Percentiles rank a stretch among this genome's conserved stretches.
These are phyloP conservation scores for Neurospora tetrasperma DNA, from an alignment of 495 filamentous ascomycete genomes.

Conservation along the genomic window DNA sequence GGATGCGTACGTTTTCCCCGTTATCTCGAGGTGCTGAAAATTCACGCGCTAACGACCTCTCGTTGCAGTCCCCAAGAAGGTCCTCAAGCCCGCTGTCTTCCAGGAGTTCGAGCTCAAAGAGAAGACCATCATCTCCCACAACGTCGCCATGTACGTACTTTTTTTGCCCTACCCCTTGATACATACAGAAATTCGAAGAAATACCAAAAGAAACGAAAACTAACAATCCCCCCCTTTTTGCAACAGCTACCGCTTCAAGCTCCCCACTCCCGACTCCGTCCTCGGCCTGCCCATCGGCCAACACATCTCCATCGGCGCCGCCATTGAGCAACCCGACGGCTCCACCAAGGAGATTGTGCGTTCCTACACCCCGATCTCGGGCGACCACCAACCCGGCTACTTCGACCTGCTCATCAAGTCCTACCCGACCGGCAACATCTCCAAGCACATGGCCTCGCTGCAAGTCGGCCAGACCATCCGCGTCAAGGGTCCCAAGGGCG, in stretches of 20 bases:
- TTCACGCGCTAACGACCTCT: conserved; percentile 15
- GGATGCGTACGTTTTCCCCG: conserved; percentile 34
- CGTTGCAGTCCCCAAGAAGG: conserved; percentile 55
- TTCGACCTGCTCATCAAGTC: conserved; percentile 97
- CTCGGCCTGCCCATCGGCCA: conserved; percentile 96
- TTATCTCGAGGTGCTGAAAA: not conserved
- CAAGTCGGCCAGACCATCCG: conserved; percentile 78
- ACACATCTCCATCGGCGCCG: conserved; percentile 90
- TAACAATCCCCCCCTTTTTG: conserved; percentile 5
- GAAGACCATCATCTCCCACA: conserved; percentile 89
- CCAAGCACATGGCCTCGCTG: conserved; percentile 74
- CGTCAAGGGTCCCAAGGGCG: conserved; percentile 86
- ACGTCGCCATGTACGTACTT: conserved; percentile 71
- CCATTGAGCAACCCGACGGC: conserved; percentile 51
- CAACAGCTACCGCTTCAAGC: conserved; percentile 75
- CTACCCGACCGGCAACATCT: conserved; percentile 94
- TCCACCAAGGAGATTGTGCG: conserved; percentile 80
- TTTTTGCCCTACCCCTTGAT: not conserved
- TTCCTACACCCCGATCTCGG: conserved; percentile 93
- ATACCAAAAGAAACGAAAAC: no score
- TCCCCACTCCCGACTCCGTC: conserved; percentile 66
- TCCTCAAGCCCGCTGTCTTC: conserved; percentile 77
- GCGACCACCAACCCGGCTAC: conserved; percentile 83
- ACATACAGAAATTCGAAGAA: no score
- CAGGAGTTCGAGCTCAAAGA: conserved; percentile 84